Percentiles rank a stretch among this genome's conserved stretches.
Conservation (phyloP, 495 filamentous ascomycete species). For the Antarctomyces pellizariae region DNA sequence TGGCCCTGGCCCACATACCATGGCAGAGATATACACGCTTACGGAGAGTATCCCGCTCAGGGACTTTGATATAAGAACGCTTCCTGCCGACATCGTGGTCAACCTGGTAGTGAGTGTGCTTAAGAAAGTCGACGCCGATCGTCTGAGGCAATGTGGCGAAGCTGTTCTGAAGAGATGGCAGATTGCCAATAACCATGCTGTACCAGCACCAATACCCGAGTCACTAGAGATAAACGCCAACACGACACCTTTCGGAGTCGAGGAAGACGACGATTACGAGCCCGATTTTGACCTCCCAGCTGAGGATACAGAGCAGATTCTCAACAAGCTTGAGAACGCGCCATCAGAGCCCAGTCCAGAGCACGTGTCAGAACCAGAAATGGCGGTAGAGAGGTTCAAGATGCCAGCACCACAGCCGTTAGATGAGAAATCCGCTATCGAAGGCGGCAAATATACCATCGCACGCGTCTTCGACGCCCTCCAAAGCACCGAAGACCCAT, state of each 20-base stretch:
- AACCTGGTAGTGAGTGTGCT: slow-evolving; percentile 55
- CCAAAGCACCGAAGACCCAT: slow-evolving; percentile 31
- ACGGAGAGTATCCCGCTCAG: slow-evolving; percentile 49
- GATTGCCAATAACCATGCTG: slow-evolving; percentile 13
- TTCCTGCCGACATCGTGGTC: slow-evolving; percentile 50
- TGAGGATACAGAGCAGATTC: slow-evolving; percentile 47
- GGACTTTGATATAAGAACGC: slow-evolving; percentile 55
- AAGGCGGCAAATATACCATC: slow-evolving; percentile 44
- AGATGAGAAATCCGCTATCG: slow-evolving; percentile 37
- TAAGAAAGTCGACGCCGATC: slow-evolving; percentile 31
- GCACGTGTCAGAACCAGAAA: slow-evolving; percentile 15
- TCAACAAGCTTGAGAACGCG: slow-evolving; percentile 43
- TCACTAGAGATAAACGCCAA: slow-evolving; percentile 22
- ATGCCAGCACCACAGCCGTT: slow-evolving; percentile 58
- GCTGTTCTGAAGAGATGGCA: slow-evolving; percentile 22
- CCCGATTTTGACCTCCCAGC: slow-evolving; percentile 50
- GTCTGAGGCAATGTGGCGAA: slow-evolving; percentile 45
- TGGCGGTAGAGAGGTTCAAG: slow-evolving; percentile 39
- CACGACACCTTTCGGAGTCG: slow-evolving; percentile 25
- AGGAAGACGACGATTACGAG: slow-evolving; percentile 81
- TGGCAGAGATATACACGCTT: slow-evolving; percentile 63
- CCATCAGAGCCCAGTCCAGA: slow-evolving; percentile 24
- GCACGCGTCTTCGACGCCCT: slow-evolving; percentile 58
- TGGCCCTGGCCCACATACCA: slow-evolving; percentile 47
- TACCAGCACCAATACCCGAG: slow-evolving; percentile 19